These are phyloP conservation scores for Penicillium alfredii DNA, from an alignment of 495 filamentous ascomycete species.

Conservation along the genomic window DNA sequence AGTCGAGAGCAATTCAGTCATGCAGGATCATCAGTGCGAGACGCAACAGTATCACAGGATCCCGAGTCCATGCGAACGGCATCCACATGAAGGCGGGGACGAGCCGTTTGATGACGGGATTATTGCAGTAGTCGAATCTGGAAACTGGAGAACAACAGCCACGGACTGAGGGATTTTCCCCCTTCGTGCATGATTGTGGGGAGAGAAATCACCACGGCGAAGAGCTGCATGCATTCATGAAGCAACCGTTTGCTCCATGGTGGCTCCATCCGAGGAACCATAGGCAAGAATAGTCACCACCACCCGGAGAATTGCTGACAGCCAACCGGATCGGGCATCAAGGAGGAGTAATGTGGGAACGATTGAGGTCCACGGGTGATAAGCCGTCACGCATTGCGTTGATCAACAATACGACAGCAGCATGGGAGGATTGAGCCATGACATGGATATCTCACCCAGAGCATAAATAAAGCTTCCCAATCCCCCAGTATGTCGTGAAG, in stretches of 20 bases:
- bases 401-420: constrained; percentile 31
- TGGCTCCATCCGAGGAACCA: constrained; percentile 30
- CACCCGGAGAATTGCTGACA: constrained; percentile 26
- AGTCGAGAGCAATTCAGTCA: constrained; percentile 26
- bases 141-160: constrained; percentile 19
- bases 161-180: constrained; percentile 42
- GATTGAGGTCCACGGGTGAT: constrained; percentile 30
- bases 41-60: constrained; percentile 24
- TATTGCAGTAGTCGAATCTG: constrained; percentile 32
- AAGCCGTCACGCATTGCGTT: constrained; percentile 36
- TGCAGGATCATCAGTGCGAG: constrained; percentile 38
- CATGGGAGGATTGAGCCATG: constrained; percentile 16
- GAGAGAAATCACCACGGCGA: constrained; percentile 33
- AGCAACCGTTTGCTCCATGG: constrained; percentile 32
- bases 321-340: constrained; percentile 31
- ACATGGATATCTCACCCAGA: constrained; percentile 29
- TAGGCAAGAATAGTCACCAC: constrained; percentile 37
- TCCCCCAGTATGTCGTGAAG: constrained; percentile 24
- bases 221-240: constrained; percentile 40
- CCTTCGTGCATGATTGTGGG: constrained; percentile 23
- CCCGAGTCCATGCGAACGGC: constrained; percentile 24
- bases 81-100: constrained; percentile 34
- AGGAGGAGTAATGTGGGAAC: constrained; percentile 26
- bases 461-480: constrained; percentile 43
- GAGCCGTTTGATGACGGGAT: constrained; percentile 25